Evolutionary conservation across 176 grass and related monocot genomes (phyloP), one percentile per base, ranked within the genome.

Genomic region (Aegilops bicornis): DNA sequence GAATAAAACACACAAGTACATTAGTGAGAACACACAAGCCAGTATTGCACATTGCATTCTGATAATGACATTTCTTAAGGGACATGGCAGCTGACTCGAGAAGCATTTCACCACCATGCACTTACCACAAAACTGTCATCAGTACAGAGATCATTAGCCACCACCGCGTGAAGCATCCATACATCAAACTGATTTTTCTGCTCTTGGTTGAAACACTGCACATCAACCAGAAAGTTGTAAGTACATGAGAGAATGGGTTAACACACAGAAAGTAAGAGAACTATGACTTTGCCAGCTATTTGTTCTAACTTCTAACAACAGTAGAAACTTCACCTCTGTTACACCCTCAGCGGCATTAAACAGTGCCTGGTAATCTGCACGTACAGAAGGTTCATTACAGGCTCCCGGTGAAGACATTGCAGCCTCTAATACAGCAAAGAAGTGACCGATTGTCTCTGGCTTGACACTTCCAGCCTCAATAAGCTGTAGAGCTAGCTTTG

Each of bases 51-150:
- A 20, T 11, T 4, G 35, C 11, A 67, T 81, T 82, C 42, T 47
- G 37, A 27, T 35, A 35, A 31, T 10, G 43, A 54, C 19, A 36
- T 24, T 52, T 82, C 19, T 14, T 4, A 52, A 59, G 66, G 36
- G 13, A 40, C 20, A 27, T 62, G 63, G 30, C 6, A 37, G 36
- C 36, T 37, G 36, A 37, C 7, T 37, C 36, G 7, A 37, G 36
- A 37, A 37, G 36, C 36, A 37, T 61, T 67, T 56, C 9, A 79
- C 12, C 71, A 37, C 10, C 22, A 22, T 76, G 77, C 73, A 86
- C 97, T 65, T 85, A 98, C 97, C 97, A 99, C 92, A 91, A 99
- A 99, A 82, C 97, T 99, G 42, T 99, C 97, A 70, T 99, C 97
- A 39, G 97, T 96, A 32, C 85, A 92, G n/a, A 99, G 94, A 85